phyloP scores from a whole-genome alignment of 2,329 filamentous ascomycete species.

The Daldinia eschscholtzii region DNA sequence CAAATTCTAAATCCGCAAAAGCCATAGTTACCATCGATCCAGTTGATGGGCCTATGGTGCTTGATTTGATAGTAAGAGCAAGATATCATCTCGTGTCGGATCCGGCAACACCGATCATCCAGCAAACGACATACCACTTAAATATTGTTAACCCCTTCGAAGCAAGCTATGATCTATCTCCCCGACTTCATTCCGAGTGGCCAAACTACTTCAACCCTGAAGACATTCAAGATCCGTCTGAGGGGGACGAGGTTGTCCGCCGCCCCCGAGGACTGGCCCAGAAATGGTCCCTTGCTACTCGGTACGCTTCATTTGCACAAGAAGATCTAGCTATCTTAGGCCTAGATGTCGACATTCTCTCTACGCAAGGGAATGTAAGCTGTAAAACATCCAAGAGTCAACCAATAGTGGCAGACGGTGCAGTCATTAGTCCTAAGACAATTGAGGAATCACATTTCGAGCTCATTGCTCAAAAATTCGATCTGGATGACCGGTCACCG shows the following conservation, averaged over 20 bases:
- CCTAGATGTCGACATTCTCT: slow-evolving; percentile 72
- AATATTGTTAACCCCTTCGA: slow-evolving; percentile 87
- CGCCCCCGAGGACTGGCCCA: slow-evolving; percentile 76
- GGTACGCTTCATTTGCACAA: slow-evolving; percentile 80
- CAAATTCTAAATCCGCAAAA: slow-evolving; percentile 58
- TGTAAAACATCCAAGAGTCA: slow-evolving; percentile 63
- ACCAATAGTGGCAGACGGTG: slow-evolving; percentile 57
- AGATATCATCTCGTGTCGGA: slow-evolving; percentile 86
- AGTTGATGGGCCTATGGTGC: slow-evolving; percentile 64
- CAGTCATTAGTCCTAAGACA: slow-evolving; percentile 72
- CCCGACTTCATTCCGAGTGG: slow-evolving; percentile 85
- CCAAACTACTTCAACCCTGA: slow-evolving; percentile 84
- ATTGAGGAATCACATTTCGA: slow-evolving; percentile 80
- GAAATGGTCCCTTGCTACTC: slow-evolving; percentile 81
- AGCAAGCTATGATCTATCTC: slow-evolving; percentile 88
- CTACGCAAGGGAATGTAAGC: slow-evolving; percentile 71
- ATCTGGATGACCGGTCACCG: slow-evolving; percentile 84
- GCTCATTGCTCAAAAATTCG: slow-evolving; percentile 79
- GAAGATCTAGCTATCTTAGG: slow-evolving; percentile 75
- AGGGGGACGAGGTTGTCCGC: slow-evolving; percentile 50
- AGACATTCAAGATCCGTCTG: slow-evolving; percentile 55
- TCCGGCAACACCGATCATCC: slow-evolving; percentile 82
- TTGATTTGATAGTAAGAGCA: slow-evolving; percentile 78
- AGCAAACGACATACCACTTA: slow-evolving; percentile 76
- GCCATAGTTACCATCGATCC: slow-evolving; percentile 65